Percentiles rank a stretch among this genome's conserved stretches.
Evolutionary conservation across 257 asterid species (phyloP).

Genomic region (Fraxinus pennsylvanica): DNA sequence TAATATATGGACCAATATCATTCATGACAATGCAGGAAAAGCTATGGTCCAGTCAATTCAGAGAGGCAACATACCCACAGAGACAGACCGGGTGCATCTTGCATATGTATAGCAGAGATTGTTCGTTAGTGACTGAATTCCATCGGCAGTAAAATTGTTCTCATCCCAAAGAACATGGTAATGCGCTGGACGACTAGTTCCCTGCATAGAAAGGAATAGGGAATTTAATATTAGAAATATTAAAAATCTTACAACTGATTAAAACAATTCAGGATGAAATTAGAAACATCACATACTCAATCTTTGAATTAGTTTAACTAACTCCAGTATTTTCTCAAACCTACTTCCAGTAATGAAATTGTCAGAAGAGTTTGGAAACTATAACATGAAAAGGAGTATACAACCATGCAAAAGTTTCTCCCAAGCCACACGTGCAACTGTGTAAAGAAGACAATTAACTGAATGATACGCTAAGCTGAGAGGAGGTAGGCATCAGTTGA

Average conservation of each 20-base stretch:
- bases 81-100: slow-evolving; percentile 94
- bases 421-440: background rate
- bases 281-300: no score
- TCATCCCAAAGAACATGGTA: slow-evolving; percentile 99
- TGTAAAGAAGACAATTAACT: background rate
- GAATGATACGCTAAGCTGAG: background rate
- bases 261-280: no score
- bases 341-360: no score
- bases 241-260: background rate
- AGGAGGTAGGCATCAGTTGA: background rate
- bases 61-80: slow-evolving; percentile 65
- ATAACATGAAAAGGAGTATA: no score
- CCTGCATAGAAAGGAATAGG: slow-evolving; percentile 43
- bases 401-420: no score
- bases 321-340: no score
- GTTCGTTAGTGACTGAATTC: slow-evolving; percentile 90
- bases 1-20: background rate
- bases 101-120: slow-evolving; percentile 97
- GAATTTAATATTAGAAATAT: background rate
- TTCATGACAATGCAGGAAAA: background rate
- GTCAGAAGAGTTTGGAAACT: no score
- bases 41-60: background rate
- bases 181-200: slow-evolving; percentile 98
- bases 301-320: no score
- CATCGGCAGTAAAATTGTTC: slow-evolving; percentile 94